These are phyloP conservation scores for Dendrobium chrysotoxum DNA, from an alignment of 106 monocot species.

Conservation along the genomic window DNA sequence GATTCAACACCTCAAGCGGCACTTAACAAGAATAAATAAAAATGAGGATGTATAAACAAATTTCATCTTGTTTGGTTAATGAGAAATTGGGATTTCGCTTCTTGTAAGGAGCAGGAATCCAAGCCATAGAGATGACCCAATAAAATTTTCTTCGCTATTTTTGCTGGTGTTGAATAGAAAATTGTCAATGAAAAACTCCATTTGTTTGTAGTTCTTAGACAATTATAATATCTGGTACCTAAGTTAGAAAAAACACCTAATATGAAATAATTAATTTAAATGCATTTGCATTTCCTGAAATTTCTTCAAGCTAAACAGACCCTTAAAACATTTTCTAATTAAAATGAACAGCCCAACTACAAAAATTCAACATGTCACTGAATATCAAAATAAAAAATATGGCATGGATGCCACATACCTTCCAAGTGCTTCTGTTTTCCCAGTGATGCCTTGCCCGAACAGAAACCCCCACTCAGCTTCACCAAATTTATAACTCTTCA, in stretches of 20 bases:
- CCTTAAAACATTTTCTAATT: neutral
- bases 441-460: slow-evolving; percentile 60
- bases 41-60: neutral
- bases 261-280: too few species aligned
- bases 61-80: neutral
- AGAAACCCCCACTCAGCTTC: slow-evolving; percentile 68
- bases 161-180: neutral
- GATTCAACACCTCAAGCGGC: neutral
- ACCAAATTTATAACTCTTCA: neutral
- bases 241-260: too few species aligned
- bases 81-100: neutral
- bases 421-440: slow-evolving; percentile 74
- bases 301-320: neutral
- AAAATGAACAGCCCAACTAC: neutral
- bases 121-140: neutral
- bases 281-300: neutral
- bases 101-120: neutral
- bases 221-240: neutral
- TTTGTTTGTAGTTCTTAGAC: neutral
- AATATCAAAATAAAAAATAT: neutral
- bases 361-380: neutral
- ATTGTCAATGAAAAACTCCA: neutral
- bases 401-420: slow-evolving; percentile 28
- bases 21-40: too few species aligned
- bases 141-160: neutral